phyloP scores from a whole-genome alignment of 768 basidiomycete genomes.

The Galerina sulciceps region DNA sequence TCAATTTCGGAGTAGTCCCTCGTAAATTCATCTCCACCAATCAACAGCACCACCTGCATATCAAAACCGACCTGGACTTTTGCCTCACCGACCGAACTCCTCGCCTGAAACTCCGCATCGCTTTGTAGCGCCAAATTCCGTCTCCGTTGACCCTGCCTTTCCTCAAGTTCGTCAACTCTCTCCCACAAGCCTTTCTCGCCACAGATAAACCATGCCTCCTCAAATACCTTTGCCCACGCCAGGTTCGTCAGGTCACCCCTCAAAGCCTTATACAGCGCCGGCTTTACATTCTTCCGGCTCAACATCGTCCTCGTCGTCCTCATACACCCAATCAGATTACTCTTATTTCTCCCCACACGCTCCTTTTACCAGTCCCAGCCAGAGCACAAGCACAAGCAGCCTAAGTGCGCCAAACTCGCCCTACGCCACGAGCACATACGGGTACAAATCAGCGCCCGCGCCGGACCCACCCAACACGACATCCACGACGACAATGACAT shows the following conservation, averaged over 20 bases:
- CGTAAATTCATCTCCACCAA: too few relatives aligned
- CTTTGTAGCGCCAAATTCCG: too few relatives aligned
- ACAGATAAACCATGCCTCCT: not conserved
- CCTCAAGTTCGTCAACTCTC: not conserved
- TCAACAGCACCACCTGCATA: too few relatives aligned
- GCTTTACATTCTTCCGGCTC: conserved; percentile 3
- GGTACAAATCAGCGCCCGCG: not conserved
- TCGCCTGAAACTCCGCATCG: too few relatives aligned
- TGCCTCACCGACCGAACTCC: too few relatives aligned
- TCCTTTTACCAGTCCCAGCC: conserved; percentile 17
- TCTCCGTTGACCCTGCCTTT: too few relatives aligned
- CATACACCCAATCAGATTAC: conserved; percentile 11
- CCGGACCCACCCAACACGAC: conserved; percentile 7
- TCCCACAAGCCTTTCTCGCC: not conserved
- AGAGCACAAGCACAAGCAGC: conserved; percentile 9
- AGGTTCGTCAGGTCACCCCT: not conserved
- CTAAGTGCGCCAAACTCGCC: conserved; percentile 12
- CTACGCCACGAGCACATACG: not conserved
- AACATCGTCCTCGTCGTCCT: conserved; percentile 6
- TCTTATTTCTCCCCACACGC: conserved; percentile 22
- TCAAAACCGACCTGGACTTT: too few relatives aligned
- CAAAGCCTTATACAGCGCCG: too few relatives aligned
- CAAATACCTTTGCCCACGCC: not conserved
- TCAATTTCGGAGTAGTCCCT: too few relatives aligned
- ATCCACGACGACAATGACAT: conserved; percentile 12